Percentiles rank a stretch among this genome's conserved stretches.
Conservation (phyloP, 2,329 filamentous ascomycete species). For the Epichloe aotearoae region DNA sequence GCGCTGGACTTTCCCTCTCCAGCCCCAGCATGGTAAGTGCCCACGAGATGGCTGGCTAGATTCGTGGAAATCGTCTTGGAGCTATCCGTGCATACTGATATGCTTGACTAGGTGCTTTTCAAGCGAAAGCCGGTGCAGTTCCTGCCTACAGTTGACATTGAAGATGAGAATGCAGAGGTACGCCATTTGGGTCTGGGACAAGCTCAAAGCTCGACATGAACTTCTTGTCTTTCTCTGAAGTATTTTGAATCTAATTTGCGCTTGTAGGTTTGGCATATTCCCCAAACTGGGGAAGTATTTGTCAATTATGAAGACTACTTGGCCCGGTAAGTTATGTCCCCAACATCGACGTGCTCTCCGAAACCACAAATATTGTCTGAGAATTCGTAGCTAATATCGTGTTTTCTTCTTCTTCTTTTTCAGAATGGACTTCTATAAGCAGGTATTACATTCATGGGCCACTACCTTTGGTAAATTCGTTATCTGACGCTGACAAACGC, state of each 20-base stretch:
- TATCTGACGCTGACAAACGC: conserved; percentile 3
- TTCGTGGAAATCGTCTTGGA: not conserved
- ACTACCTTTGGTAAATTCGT: not conserved
- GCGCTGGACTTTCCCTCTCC: not conserved
- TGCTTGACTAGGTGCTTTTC: conserved; percentile 60
- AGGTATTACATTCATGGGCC: conserved; percentile 36
- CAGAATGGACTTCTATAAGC: conserved; percentile 87
- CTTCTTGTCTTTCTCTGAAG: not conserved
- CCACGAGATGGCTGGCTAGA: not conserved
- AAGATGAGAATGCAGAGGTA: conserved; percentile 78
- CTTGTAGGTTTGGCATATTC: conserved; percentile 76
- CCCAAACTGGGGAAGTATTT: conserved; percentile 83
- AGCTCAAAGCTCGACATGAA: not conserved
- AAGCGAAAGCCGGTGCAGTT: conserved; percentile 92
- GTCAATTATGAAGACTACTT: conserved; percentile 79
- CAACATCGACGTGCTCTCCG: not conserved
- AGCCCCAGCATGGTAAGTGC: conserved; percentile 7
- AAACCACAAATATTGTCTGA: not conserved
- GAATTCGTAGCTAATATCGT: not conserved
- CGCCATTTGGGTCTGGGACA: conserved; percentile 11
- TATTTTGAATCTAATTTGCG: not conserved
- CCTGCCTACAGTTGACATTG: conserved; percentile 54
- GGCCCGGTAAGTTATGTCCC: conserved; percentile 46
- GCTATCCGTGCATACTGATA: conserved; percentile 4
- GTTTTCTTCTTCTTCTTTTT: conserved; percentile 7